Evolutionary conservation across 2,329 filamentous ascomycete genomes (phyloP).

Genomic region (Fusarium sp.): DNA sequence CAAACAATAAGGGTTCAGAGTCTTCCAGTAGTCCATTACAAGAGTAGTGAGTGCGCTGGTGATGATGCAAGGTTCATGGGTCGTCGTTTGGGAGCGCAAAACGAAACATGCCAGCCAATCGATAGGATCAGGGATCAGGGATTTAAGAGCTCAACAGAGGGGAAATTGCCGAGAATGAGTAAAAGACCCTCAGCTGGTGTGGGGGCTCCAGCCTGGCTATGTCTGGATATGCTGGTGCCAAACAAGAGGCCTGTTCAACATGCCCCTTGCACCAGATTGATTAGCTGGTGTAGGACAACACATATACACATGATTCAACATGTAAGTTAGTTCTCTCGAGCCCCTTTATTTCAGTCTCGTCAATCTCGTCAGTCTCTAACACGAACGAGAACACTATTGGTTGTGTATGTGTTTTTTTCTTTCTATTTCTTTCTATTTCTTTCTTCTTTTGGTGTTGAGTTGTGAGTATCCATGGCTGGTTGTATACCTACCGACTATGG

Average conservation of each 20-base stretch:
- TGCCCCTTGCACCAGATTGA: conserved; percentile 10
- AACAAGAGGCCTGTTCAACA: background rate
- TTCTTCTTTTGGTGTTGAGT: background rate
- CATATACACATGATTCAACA: background rate
- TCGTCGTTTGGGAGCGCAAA: conserved; percentile 15
- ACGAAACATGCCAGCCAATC: conserved; percentile 33
- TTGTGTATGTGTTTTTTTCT: too few relatives aligned
- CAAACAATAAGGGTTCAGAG: conserved; percentile 36
- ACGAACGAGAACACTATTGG: background rate
- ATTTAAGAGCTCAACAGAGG: conserved; percentile 14
- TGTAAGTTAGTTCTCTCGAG: background rate
- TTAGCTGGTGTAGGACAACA: background rate
- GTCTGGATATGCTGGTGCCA: background rate
- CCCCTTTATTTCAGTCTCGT: background rate
- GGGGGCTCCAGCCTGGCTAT: conserved; percentile 16
- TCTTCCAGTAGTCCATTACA: conserved; percentile 12
- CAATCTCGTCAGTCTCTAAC: background rate
- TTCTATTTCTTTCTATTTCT: too few relatives aligned
- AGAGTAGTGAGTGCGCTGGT: conserved; percentile 9
- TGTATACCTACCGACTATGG: background rate
- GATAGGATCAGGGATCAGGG: conserved; percentile 27
- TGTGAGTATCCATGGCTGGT: background rate
- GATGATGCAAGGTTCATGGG: conserved; percentile 38
- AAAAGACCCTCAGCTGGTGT: conserved; percentile 31
- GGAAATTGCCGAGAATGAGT: conserved; percentile 18